Evolutionary conservation across 345 rosid species (phyloP).

Genomic region (Punica granatum): DNA sequence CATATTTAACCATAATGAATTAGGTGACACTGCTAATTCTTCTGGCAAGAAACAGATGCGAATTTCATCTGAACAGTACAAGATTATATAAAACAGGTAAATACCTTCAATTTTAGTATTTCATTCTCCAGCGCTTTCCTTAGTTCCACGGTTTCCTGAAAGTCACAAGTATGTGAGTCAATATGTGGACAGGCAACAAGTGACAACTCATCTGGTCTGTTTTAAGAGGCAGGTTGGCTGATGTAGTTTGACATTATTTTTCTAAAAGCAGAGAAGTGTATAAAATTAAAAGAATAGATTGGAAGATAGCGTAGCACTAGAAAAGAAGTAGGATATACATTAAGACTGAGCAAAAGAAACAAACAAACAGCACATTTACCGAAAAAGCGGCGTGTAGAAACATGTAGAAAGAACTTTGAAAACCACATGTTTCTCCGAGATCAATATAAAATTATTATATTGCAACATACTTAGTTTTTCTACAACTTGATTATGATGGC

Average conservation of each 20-base stretch:
- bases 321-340: background rate
- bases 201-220: background rate
- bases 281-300: no score
- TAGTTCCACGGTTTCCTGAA: constrained; percentile 71
- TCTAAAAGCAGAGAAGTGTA: background rate
- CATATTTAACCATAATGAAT: background rate
- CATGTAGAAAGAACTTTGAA: background rate
- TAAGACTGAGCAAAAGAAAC: background rate
- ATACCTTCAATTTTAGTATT: constrained; percentile 67
- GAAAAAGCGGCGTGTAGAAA: background rate
- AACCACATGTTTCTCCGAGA: no score
- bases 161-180: background rate
- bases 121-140: constrained; percentile 61
- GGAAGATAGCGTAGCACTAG: background rate
- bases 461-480: background rate
- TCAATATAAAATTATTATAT: background rate
- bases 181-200: background rate
- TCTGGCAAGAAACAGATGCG: background rate
- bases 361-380: background rate
- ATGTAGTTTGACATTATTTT: background rate
- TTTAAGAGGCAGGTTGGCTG: background rate
- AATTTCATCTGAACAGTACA: background rate
- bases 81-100: background rate
- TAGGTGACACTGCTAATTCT: background rate
- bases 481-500: background rate